Evolutionary conservation across 106 monocot genomes (phyloP).

Genomic region (Iris macrosiphon): DNA sequence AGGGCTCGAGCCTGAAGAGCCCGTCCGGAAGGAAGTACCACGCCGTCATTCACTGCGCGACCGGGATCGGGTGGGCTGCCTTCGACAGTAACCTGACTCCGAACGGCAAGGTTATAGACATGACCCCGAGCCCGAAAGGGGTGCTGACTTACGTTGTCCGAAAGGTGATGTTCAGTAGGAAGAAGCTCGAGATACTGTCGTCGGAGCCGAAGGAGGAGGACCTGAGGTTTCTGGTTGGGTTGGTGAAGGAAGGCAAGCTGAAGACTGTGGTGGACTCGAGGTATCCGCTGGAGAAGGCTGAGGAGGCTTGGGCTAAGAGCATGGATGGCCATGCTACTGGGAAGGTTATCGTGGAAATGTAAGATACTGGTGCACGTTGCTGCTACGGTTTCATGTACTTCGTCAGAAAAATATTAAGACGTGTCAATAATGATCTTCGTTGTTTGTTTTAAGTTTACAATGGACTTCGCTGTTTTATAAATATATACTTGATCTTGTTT

Average conservation of each 20-base stretch:
- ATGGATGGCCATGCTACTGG: constrained; percentile 44
- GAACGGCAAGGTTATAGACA: constrained; percentile 20
- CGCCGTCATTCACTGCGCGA: constrained; percentile 28
- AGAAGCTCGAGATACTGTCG: constrained; percentile 16
- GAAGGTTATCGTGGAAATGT: constrained; percentile 39
- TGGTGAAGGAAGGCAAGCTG: constrained; percentile 37
- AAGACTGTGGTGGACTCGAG: constrained; percentile 39
- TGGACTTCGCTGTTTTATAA: too few relatives aligned
- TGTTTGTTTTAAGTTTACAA: too few relatives aligned
- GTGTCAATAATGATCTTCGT: too few relatives aligned
- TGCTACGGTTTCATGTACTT: too few relatives aligned
- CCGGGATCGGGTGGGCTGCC: constrained; percentile 14
- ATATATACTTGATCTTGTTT: too few relatives aligned
- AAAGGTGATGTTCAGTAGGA: constrained; percentile 21
- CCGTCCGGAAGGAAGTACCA: constrained; percentile 32
- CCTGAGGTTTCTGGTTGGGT: constrained; percentile 19
- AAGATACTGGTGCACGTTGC: background rate
- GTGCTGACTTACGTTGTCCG: background rate
- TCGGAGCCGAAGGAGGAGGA: constrained; percentile 18
- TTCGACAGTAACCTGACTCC: constrained; percentile 24
- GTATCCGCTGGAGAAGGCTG: constrained; percentile 13
- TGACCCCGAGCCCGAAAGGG: constrained; percentile 3
- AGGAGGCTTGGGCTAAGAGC: constrained; percentile 40
- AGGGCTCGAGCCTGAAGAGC: constrained; percentile 29
- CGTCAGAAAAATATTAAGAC: too few relatives aligned